Percentiles rank a stretch among this genome's conserved stretches.
Evolutionary conservation across 345 rosid genomes (phyloP).

Genomic region (Eutrema heterophyllum): DNA sequence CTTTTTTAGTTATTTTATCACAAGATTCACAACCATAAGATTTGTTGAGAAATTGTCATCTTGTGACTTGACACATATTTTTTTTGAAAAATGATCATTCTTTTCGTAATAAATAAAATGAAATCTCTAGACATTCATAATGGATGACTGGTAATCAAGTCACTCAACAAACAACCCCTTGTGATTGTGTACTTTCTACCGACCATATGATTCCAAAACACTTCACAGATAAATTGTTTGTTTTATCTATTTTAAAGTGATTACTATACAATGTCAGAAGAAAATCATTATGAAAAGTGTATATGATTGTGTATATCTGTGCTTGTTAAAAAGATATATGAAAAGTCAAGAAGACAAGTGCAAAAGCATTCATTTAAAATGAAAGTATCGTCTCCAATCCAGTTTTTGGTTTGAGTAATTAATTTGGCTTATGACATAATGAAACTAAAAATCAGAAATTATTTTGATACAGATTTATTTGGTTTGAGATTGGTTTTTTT

Average conservation of each 20-base stretch:
- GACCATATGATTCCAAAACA: conserved; percentile 20
- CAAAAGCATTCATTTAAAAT: background rate
- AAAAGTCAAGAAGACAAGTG: background rate
- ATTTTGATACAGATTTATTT: background rate
- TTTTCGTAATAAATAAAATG: background rate
- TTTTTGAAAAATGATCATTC: background rate
- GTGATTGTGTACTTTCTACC: conserved; percentile 25
- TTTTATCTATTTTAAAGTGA: background rate
- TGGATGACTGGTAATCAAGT: conserved; percentile 30
- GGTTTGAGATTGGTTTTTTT: background rate
- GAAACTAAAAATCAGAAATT: background rate
- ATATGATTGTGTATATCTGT: background rate
- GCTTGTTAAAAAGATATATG: background rate
- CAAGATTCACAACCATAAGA: conserved; percentile 17
- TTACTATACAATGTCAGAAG: background rate
- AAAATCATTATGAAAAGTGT: no score
- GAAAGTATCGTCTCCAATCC: background rate
- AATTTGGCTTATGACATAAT: background rate
- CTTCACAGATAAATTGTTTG: background rate
- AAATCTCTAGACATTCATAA: conserved; percentile 5
- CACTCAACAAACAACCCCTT: conserved; percentile 16
- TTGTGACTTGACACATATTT: background rate
- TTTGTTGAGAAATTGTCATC: conserved; percentile 17
- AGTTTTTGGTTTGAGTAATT: background rate
- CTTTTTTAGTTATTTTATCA: no score